Evolutionary conservation across 1,139 yeast genomes (phyloP).

Genomic region (Debaryomycetaceae sp.): DNA sequence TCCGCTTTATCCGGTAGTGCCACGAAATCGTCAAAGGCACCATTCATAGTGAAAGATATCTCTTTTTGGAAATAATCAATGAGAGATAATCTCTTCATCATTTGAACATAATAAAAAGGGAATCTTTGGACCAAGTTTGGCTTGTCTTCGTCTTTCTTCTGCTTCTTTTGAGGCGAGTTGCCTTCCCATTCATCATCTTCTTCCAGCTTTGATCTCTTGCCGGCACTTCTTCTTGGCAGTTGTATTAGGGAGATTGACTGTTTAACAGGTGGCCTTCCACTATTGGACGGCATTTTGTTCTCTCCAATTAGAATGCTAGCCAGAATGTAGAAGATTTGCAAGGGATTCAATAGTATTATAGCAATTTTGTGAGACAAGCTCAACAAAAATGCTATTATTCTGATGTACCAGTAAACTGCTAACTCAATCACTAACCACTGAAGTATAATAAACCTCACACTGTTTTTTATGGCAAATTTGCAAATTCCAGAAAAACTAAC

Average conservation of each 20-base stretch:
- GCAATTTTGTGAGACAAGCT: background rate
- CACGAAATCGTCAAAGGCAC: background rate
- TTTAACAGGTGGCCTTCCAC: background rate
- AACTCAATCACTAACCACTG: background rate
- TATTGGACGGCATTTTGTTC: background rate
- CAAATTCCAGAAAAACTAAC: background rate
- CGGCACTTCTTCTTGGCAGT: background rate
- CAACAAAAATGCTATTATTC: background rate
- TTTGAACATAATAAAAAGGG: background rate
- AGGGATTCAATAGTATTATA: background rate
- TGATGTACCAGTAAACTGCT: background rate
- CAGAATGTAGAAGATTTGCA: background rate
- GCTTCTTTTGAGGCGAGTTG: background rate
- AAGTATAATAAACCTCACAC: background rate
- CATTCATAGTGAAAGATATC: background rate
- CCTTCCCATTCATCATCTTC: background rate
- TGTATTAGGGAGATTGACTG: background rate
- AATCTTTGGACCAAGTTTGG: background rate
- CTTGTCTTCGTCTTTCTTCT: background rate
- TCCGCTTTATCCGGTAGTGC: constrained; percentile 9
- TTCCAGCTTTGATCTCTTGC: background rate
- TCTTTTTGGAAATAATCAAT: background rate
- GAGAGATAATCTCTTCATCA: background rate
- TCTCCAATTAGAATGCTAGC: background rate
- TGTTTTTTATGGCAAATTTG: background rate